Percentiles rank a stretch among this genome's conserved stretches.
These are phyloP conservation scores for Physcomitrellopsis africana DNA, from an alignment of 225 moss, liverwort and hornwort species.

Conservation along the genomic window DNA sequence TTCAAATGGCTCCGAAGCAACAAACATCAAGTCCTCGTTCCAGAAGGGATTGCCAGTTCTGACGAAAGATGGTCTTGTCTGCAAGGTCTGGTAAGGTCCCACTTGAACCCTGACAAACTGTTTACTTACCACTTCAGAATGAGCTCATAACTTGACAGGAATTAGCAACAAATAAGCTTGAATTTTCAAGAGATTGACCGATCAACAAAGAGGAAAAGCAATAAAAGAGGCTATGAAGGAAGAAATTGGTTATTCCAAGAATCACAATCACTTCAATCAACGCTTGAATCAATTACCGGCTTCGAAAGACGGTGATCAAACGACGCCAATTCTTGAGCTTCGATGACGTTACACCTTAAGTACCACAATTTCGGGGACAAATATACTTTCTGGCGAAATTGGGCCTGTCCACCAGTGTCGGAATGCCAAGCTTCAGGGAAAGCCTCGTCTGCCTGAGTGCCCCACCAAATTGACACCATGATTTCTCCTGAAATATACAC, in stretches of 20 bases:
- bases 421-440: slow-evolving; percentile 99
- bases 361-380: slow-evolving; percentile 96
- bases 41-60: slow-evolving; percentile 67
- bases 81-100: slow-evolving; percentile 67
- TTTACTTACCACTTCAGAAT: slow-evolving; percentile 11
- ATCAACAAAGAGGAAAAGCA: neutral
- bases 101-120: slow-evolving; percentile 83
- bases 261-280: neutral
- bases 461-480: slow-evolving; percentile 96
- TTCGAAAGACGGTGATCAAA: slow-evolving; percentile 56
- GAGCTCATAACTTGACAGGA: neutral
- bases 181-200: no score
- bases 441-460: slow-evolving; percentile 94
- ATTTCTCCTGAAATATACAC: slow-evolving; percentile 67
- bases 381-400: slow-evolving; percentile 88
- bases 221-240: neutral
- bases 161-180: neutral
- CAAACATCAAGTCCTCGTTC: slow-evolving; percentile 93
- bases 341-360: slow-evolving; percentile 78
- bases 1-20: slow-evolving; percentile 94
- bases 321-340: slow-evolving; percentile 86
- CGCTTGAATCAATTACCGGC: slow-evolving; percentile 46
- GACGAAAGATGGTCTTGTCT: slow-evolving; percentile 43
- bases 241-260: no score
- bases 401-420: slow-evolving; percentile 87